These are phyloP conservation scores for Trametes polyzona DNA, from an alignment of 1,284 basidiomycete genomes.

Conservation along the genomic window DNA sequence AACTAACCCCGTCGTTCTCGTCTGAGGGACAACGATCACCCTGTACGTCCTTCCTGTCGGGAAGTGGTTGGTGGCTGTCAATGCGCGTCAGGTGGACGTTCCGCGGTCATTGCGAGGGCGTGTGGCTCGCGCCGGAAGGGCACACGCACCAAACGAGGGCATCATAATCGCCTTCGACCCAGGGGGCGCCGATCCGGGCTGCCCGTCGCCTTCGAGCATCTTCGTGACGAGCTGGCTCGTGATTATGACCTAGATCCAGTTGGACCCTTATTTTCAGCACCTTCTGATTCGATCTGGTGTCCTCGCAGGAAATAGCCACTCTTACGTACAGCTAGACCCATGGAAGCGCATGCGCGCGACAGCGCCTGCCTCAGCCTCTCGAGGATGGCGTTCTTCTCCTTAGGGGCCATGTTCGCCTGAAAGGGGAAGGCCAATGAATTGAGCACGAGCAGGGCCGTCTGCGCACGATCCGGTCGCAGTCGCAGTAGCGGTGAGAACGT, in stretches of 20 bases:
- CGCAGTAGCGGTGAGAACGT: conserved; percentile 4
- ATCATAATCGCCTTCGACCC: conserved; percentile 64
- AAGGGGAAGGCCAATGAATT: conserved; percentile 71
- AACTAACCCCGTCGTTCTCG: conserved; percentile 41
- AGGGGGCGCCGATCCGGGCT: conserved; percentile 63
- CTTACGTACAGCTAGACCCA: conserved; percentile 54
- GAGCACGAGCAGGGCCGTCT: conserved; percentile 65
- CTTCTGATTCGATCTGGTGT: conserved; percentile 23
- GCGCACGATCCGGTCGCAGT: conserved; percentile 16
- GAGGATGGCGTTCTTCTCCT: conserved; percentile 46
- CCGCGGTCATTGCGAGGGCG: conserved; percentile 3
- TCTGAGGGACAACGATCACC: conserved; percentile 41
- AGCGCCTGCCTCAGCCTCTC: conserved; percentile 58
- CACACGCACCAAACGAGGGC: conserved; percentile 60
- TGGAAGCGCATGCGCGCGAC: conserved; percentile 49
- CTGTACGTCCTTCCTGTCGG: conserved; percentile 40
- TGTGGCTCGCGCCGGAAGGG: background rate
- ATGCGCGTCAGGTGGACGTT: conserved; percentile 10
- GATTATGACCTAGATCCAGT: conserved; percentile 52
- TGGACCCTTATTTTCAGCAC: conserved; percentile 18
- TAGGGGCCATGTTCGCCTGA: conserved; percentile 48
- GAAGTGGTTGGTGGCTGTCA: conserved; percentile 36
- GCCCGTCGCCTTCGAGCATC: conserved; percentile 62
- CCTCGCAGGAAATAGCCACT: conserved; percentile 16
- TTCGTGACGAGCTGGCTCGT: conserved; percentile 75